Percentiles rank a stretch among this genome's conserved stretches.
Evolutionary conservation across 2,329 filamentous ascomycete species (phyloP).

Genomic region (Elsinoe australis): DNA sequence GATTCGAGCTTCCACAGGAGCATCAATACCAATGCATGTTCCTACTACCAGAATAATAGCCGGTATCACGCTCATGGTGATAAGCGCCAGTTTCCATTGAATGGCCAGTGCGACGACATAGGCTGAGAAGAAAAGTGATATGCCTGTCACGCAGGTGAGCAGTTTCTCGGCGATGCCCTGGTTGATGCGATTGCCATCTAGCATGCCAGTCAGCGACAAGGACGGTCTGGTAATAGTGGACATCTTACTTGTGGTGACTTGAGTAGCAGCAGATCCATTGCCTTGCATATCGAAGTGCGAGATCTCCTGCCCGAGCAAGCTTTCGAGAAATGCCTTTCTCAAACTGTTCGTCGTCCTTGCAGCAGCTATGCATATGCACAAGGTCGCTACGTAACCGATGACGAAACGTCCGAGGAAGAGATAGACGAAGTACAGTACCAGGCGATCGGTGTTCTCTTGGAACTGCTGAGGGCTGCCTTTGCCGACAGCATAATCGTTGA

Average conservation of each 20-base stretch:
- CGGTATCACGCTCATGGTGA: slow-evolving; percentile 43
- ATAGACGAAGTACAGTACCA: slow-evolving; percentile 59
- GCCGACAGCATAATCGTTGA: slow-evolving; percentile 36
- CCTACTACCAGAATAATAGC: slow-evolving; percentile 33
- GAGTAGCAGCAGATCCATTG: slow-evolving; percentile 52
- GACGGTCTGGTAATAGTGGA: background rate
- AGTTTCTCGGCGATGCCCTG: slow-evolving; percentile 38
- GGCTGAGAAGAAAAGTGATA: slow-evolving; percentile 35
- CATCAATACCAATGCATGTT: slow-evolving; percentile 31
- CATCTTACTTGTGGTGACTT: slow-evolving; percentile 49
- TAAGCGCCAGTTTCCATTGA: slow-evolving; percentile 40
- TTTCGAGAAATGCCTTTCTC: slow-evolving; percentile 56
- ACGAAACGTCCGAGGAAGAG: slow-evolving; percentile 61
- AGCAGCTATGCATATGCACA: slow-evolving; percentile 43
- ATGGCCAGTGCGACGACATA: slow-evolving; percentile 36
- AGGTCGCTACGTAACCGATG: slow-evolving; percentile 49
- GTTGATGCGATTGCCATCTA: slow-evolving; percentile 33
- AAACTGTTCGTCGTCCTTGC: slow-evolving; percentile 44
- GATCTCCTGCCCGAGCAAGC: slow-evolving; percentile 58
- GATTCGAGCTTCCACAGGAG: slow-evolving; percentile 32
- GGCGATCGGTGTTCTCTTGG: slow-evolving; percentile 22
- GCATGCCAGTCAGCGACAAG: slow-evolving; percentile 20
- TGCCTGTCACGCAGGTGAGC: slow-evolving; percentile 28
- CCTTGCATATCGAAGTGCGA: slow-evolving; percentile 56
- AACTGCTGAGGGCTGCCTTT: slow-evolving; percentile 20